Evolutionary conservation across 192 early-diverging fungal genomes (phyloP), one percentile per base, ranked within the genome.

Genomic region (Linnemannia schmuckeri): DNA sequence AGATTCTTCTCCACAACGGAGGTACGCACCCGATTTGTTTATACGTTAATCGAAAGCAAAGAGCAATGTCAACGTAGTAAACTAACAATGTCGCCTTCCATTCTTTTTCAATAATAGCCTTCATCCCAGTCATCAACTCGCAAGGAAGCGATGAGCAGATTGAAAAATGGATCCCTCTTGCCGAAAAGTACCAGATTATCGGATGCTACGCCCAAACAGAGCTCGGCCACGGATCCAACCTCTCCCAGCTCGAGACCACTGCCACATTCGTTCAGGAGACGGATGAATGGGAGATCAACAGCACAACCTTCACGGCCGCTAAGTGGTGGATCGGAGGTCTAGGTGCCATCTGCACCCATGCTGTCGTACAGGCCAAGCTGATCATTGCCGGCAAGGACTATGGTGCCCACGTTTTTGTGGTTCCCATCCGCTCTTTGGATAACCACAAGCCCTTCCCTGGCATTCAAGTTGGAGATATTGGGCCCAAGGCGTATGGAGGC

Each of bases 151-250:
- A 88, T 52, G 95, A 96, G 88, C 96, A 97, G 84, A 86, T 92
- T 72, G 91, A 91, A 57, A 89, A 94, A 74, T 97, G 95, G 91
- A 90, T 95, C 68, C 89, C 90, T 63, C 89, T 92, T 17, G 95
- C 95, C 20, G 85, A 90, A 52, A 91, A 91, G 52, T 94, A 93
- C 77, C 92, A 93, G 72, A 94, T 97, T 81, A 94, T 96, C 61
- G 95, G 95, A 38, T 96, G 95, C 83, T 97, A 96, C 75, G 95
- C 96, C n/a, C 95, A 96, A 79, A 97, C 95, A 12, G 95, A 97
- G 84, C 90, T 96, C 35, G 94, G 95, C 33, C 89, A 89, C 46
- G 80, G 85, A 35, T 81, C 94, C 40, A 97, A 97, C 70, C 92
- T 97, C 27, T 94, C 96, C 89, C 94, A 94, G 4, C 91, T 97